phyloP scores from a whole-genome alignment of 2,329 filamentous ascomycete species.

The Pezicula neosporulosa region DNA sequence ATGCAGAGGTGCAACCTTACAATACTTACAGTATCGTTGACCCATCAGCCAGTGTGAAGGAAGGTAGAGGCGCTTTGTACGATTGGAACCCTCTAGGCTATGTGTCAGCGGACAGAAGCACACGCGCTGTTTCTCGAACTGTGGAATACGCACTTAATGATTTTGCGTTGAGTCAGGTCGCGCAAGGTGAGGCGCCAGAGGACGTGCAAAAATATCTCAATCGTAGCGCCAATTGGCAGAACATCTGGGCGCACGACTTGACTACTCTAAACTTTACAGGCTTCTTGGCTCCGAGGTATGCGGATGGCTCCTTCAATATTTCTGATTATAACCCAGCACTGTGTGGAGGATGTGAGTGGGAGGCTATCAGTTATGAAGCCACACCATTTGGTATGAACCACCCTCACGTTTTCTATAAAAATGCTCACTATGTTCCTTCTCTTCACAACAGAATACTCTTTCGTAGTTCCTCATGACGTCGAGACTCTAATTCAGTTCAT shows the following conservation, averaged over 20 bases:
- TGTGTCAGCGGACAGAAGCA: constrained; percentile 56
- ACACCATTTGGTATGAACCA: neutral
- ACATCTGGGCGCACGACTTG: constrained; percentile 1
- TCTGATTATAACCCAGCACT: neutral
- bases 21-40: constrained; percentile 51
- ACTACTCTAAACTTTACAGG: constrained; percentile 1
- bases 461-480: constrained; percentile 57
- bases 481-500: constrained; percentile 44
- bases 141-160: constrained; percentile 69
- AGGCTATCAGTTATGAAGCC: constrained; percentile 1
- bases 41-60: constrained; percentile 56
- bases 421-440: no score
- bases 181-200: constrained; percentile 43
- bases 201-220: constrained; percentile 44
- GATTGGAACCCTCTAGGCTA: constrained; percentile 64
- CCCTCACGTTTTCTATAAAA: no score
- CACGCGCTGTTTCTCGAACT: constrained; percentile 56
- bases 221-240: constrained; percentile 34
- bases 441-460: constrained; percentile 43
- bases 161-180: constrained; percentile 63
- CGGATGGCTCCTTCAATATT: neutral
- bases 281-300: neutral
- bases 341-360: neutral
- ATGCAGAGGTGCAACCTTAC: constrained; percentile 58
- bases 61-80: constrained; percentile 63